Conservation (phyloP, 1,284 basidiomycete genomes). For the Malassezia globosa region DNA sequence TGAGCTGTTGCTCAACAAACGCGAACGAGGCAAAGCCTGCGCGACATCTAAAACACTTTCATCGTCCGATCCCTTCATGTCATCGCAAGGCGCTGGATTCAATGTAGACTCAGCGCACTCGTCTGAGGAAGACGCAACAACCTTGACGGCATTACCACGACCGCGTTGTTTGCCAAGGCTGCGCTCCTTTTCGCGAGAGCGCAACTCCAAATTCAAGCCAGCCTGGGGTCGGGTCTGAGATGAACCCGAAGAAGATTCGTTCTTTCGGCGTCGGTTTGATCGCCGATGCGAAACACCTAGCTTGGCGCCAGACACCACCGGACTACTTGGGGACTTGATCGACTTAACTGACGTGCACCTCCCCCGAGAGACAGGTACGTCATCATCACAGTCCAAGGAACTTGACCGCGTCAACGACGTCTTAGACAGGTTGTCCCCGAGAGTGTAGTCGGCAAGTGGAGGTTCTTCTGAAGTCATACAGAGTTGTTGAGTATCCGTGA, state of each 20-base stretch:
- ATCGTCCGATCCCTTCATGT: not conserved
- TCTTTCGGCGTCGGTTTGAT: not conserved
- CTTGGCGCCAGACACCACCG: not conserved
- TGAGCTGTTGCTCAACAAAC: constrained; percentile 36
- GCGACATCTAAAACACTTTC: not conserved
- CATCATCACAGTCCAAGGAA: too few relatives aligned
- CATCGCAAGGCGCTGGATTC: not conserved
- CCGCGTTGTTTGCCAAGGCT: constrained; percentile 12
- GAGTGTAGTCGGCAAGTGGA: too few relatives aligned
- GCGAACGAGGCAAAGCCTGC: constrained; percentile 18
- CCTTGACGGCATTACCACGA: constrained; percentile 25
- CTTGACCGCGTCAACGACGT: too few relatives aligned
- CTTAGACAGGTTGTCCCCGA: too few relatives aligned
- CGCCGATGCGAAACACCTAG: constrained; percentile 2
- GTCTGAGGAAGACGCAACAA: not conserved
- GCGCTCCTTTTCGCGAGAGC: too few relatives aligned
- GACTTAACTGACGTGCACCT: constrained; percentile 1
- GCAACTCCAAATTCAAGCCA: too few relatives aligned
- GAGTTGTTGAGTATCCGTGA: too few relatives aligned
- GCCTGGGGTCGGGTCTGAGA: too few relatives aligned
- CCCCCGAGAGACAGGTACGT: too few relatives aligned
- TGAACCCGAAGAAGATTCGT: too few relatives aligned
- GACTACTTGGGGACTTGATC: constrained; percentile 9
- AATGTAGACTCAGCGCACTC: too few relatives aligned
- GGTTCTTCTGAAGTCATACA: too few relatives aligned